These are phyloP conservation scores for Boechera retrofracta DNA, from an alignment of 345 rosid genomes.

Conservation along the genomic window DNA sequence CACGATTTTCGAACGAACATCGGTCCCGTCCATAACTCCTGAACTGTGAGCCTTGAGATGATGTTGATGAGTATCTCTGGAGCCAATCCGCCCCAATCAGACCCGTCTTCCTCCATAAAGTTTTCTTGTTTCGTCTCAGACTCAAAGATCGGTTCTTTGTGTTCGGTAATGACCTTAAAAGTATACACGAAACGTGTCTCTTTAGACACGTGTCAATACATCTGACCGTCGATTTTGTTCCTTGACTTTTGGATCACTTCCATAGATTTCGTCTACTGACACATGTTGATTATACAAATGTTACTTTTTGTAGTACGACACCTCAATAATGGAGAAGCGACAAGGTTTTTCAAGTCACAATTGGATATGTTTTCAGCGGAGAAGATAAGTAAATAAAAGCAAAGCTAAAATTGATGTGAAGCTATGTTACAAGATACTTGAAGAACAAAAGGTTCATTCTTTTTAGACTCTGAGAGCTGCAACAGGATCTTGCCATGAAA, in stretches of 20 bases:
- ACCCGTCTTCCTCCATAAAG: slow-evolving; percentile 20
- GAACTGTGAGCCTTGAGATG: slow-evolving; percentile 66
- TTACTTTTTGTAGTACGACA: slow-evolving; percentile 3
- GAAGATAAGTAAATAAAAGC: slow-evolving; percentile 18
- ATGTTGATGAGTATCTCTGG: slow-evolving; percentile 71
- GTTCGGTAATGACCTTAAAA: background rate
- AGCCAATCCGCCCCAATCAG: slow-evolving; percentile 81
- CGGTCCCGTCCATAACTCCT: slow-evolving; percentile 81
- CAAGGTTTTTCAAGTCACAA: slow-evolving; percentile 24
- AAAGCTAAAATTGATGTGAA: slow-evolving; percentile 26
- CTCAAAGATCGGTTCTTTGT: background rate
- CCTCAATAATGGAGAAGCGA: slow-evolving; percentile 35
- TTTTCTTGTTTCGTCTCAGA: slow-evolving; percentile 17
- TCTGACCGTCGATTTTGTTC: slow-evolving; percentile 31
- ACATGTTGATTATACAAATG: slow-evolving; percentile 29
- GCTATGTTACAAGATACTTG: slow-evolving; percentile 32
- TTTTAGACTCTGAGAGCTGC: slow-evolving; percentile 67
- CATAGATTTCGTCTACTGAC: background rate
- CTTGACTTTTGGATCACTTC: slow-evolving; percentile 35
- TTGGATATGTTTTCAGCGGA: slow-evolving; percentile 13
- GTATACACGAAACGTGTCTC: too few relatives aligned
- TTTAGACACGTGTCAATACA: slow-evolving; percentile 26
- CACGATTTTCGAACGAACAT: slow-evolving; percentile 78
- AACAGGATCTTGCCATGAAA: slow-evolving; percentile 92
- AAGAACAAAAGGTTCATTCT: background rate